These are phyloP conservation scores for Arxiozyma slooffiae DNA, from an alignment of 1,139 yeast species.

Conservation along the genomic window DNA sequence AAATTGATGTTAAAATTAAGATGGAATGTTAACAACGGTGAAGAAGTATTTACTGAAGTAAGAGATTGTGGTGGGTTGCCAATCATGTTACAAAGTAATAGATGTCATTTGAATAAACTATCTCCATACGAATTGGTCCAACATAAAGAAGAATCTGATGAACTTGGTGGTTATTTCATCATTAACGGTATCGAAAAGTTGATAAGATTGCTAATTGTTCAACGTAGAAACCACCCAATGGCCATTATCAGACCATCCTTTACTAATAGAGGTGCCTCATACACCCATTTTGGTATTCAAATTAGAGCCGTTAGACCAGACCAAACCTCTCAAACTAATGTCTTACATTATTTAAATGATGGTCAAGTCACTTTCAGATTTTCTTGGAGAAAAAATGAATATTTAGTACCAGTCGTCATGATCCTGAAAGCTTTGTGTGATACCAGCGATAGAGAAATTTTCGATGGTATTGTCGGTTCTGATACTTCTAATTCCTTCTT, in stretches of 20 bases:
- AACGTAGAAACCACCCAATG: slow-evolving; percentile 96
- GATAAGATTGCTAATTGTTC: slow-evolving; percentile 94
- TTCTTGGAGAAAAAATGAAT: slow-evolving; percentile 95
- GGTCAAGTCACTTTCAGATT: slow-evolving; percentile 95
- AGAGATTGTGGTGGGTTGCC: slow-evolving; percentile 93
- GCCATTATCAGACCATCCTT: slow-evolving; percentile 93
- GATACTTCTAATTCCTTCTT: slow-evolving; percentile 82
- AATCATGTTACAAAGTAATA: slow-evolving; percentile 76
- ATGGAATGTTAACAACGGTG: slow-evolving; percentile 82
- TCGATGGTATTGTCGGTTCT: slow-evolving; percentile 89
- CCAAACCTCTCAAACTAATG: slow-evolving; percentile 95
- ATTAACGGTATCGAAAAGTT: slow-evolving; percentile 95
- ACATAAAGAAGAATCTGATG: slow-evolving; percentile 85
- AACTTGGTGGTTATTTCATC: slow-evolving; percentile 90
- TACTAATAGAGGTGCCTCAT: slow-evolving; percentile 85
- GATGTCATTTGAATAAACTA: slow-evolving; percentile 80
- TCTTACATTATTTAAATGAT: slow-evolving; percentile 85
- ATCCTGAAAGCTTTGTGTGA: slow-evolving; percentile 81
- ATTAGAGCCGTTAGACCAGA: slow-evolving; percentile 92
- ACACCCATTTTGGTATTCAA: slow-evolving; percentile 86
- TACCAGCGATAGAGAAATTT: slow-evolving; percentile 87
- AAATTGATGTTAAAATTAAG: slow-evolving; percentile 66
- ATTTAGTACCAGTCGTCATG: slow-evolving; percentile 87
- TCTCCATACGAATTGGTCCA: slow-evolving; percentile 74
- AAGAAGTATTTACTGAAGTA: slow-evolving; percentile 59